Evolutionary conservation across 1,284 basidiomycete genomes (phyloP), one percentile per base, ranked within the genome.

Genomic region (Athelia psychrophila): DNA sequence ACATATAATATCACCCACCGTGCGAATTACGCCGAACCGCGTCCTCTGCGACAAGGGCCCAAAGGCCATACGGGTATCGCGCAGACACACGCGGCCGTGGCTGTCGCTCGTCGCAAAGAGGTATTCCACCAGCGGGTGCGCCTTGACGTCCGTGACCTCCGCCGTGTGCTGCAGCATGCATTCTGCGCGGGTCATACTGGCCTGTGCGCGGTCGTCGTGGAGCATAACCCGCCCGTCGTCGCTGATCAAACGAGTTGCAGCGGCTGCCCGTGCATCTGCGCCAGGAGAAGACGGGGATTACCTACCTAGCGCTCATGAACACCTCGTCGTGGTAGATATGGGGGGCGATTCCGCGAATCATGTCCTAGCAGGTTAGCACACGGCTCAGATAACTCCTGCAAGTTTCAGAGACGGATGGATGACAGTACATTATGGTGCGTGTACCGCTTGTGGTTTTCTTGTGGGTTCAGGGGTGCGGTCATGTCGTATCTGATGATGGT

Each of bases 61-160:
- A 64, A 90, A 91, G 0, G 84, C 79, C 81, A 88, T 89, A n/a
- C 88, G 74, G n/a, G 72, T 69, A 62, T 91, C 88, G n/a, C 85
- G 77, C 51, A 91, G 75, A 56, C 76, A 81, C 2, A 89, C 79
- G 19, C 70, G 65, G 1, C 86, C 86, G 9, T 62, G 65, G 10
- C 64, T 70, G 54, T 88, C 84, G 48, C 83, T 78, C 3, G 83
- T 87, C 2, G 78, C 77, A 55, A 92, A 91, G 38, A 88, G 61
- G 56, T 88, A 75, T 44, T 81, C 79, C 72, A 82, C 80, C 32
- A 56, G 63, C 10, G 85, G 88, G 65, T 88, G 86, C 56, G 76
- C 84, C 57, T 80, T 76, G 9, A 83, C 79, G 48, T 77, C 78
- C 0, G 83, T 86, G 48, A 84, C 76, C 60, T 87, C 84, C 36